Evolutionary conservation across 1,139 yeast species (phyloP).

Genomic region (Debaryomycetaceae sp.): DNA sequence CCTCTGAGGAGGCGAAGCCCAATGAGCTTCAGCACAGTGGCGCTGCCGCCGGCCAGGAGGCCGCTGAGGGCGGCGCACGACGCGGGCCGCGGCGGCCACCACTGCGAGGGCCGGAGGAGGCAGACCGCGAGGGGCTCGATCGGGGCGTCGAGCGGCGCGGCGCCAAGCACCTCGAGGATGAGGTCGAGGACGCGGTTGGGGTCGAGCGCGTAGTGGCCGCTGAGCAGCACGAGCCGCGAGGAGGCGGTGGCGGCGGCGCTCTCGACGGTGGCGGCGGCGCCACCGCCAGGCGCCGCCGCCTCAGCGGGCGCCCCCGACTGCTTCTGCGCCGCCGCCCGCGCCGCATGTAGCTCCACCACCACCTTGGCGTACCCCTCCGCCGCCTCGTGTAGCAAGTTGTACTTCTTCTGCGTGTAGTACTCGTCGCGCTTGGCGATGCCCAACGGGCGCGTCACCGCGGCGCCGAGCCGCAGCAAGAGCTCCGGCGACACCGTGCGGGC

Average conservation of each 20-base stretch:
- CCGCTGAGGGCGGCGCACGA: conserved; percentile 27
- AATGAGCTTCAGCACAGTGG: conserved; percentile 55
- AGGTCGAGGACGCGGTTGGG: conserved; percentile 68
- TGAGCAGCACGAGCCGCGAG: conserved; percentile 49
- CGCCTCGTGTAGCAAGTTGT: conserved; percentile 72
- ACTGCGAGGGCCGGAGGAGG: conserved; percentile 49
- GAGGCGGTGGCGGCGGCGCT: no score
- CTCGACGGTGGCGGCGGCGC: no score
- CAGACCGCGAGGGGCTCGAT: conserved; percentile 38
- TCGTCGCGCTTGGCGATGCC: conserved; percentile 47
- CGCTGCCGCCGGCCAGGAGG: conserved; percentile 43
- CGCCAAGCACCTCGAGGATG: conserved; percentile 45
- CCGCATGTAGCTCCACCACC: conserved; percentile 45
- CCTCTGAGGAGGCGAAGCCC: conserved; percentile 51
- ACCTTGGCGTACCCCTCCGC: conserved; percentile 77
- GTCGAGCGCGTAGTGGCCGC: conserved; percentile 78
- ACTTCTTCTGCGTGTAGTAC: conserved; percentile 67
- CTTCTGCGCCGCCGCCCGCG: conserved; percentile 32
- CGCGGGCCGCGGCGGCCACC: conserved; percentile 56
- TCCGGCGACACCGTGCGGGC: conserved; percentile 34
- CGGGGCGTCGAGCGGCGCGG: conserved; percentile 27
- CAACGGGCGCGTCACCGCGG: conserved; percentile 31
- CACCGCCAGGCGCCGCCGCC: no score
- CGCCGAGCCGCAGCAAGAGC: conserved; percentile 30
- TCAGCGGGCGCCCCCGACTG: conserved; percentile 44